Evolutionary conservation across 1,139 yeast species (phyloP).

Genomic region (Pichia sp.): DNA sequence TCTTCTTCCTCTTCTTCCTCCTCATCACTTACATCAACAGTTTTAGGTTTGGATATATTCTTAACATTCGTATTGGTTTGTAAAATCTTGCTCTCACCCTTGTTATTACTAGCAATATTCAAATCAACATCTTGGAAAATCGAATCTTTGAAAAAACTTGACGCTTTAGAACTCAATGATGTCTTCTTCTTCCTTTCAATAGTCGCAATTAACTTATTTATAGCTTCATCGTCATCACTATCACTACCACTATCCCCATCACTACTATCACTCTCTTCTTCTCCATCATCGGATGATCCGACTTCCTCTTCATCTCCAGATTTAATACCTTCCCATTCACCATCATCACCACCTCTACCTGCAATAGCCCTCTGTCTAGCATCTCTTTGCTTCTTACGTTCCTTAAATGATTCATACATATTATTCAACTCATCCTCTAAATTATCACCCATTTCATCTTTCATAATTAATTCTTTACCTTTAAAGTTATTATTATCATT

Average conservation of each 20-base stretch:
- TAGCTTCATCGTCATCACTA: constrained; percentile 71
- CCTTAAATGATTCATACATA: constrained; percentile 73
- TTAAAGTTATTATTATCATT: constrained; percentile 32
- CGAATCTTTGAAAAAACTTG: constrained; percentile 70
- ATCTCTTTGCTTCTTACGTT: constrained; percentile 67
- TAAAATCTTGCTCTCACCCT: constrained; percentile 18
- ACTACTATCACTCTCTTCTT: constrained; percentile 32
- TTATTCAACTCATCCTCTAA: constrained; percentile 75
- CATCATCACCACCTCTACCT: constrained; percentile 74
- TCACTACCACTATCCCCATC: constrained; percentile 35
- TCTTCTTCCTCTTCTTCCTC: constrained; percentile 20
- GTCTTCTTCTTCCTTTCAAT: constrained; percentile 41
- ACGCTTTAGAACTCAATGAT: constrained; percentile 64
- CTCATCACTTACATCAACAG: constrained; percentile 2
- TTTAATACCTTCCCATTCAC: constrained; percentile 75
- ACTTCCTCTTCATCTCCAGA: constrained; percentile 34
- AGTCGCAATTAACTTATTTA: constrained; percentile 53
- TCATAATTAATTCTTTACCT: constrained; percentile 27
- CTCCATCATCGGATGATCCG: constrained; percentile 37
- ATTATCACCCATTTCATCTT: constrained; percentile 55
- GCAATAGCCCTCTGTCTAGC: constrained; percentile 74
- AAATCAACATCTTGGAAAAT: constrained; percentile 55
- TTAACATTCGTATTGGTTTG: constrained; percentile 15
- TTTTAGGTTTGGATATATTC: constrained; percentile 15
- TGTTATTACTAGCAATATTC: constrained; percentile 20